Evolutionary conservation across 192 early-diverging fungal genomes (phyloP).

Genomic region (Chytriomyces sp.): DNA sequence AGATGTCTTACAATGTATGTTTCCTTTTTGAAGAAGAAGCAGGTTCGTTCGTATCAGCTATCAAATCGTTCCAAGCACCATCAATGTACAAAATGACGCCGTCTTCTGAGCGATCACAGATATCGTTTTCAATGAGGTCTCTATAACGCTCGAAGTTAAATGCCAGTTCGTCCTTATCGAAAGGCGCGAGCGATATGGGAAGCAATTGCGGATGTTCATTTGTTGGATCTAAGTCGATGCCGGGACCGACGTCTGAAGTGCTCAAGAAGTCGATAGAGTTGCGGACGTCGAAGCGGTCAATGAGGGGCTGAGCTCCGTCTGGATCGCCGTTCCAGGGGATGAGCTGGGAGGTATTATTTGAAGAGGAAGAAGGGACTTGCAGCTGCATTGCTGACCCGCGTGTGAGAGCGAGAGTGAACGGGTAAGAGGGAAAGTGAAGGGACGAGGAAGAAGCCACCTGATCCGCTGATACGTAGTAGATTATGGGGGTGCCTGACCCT

Average conservation of each 20-base stretch:
- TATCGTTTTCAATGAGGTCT: conserved; percentile 10
- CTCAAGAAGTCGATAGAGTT: not conserved
- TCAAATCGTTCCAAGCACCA: not conserved
- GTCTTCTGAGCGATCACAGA: not conserved
- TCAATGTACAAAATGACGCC: conserved; percentile 10
- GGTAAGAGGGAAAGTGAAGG: not conserved
- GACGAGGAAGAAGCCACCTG: not conserved
- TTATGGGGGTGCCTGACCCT: conserved; percentile 1
- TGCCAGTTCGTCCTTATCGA: not conserved
- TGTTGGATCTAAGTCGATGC: not conserved
- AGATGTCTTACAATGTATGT: too few species aligned
- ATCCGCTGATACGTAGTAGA: conserved; percentile 10
- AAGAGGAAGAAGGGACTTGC: not conserved
- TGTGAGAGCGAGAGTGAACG: not conserved
- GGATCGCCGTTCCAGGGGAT: conserved; percentile 14
- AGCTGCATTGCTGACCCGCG: not conserved
- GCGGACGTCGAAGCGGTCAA: conserved; percentile 24
- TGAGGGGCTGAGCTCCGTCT: too few species aligned
- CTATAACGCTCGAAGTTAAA: conserved; percentile 17
- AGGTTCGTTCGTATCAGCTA: not conserved
- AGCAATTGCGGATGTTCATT: not conserved
- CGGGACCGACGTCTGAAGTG: not conserved
- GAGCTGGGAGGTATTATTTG: not conserved
- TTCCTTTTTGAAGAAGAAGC: too few species aligned
- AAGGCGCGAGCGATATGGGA: not conserved